These are phyloP conservation scores for Colletotrichum kahawae DNA, from an alignment of 2,329 filamentous ascomycete species.

Conservation along the genomic window DNA sequence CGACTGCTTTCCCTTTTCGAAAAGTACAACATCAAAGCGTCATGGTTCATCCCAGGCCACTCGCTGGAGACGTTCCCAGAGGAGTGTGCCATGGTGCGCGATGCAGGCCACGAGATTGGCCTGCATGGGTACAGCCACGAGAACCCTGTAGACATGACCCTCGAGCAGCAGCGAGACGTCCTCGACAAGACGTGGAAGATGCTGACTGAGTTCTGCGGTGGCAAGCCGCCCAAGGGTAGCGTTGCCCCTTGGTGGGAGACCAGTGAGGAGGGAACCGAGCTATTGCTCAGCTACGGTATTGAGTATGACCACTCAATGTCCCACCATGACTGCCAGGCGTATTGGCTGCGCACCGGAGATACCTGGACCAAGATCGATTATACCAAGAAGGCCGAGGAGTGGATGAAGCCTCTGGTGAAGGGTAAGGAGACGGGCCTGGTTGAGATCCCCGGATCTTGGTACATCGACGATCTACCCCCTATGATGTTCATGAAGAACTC, in stretches of 20 bases:
- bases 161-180: conserved; percentile 79
- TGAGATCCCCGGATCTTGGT: conserved; percentile 70
- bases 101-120: conserved; percentile 53
- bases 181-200: conserved; percentile 76
- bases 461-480: conserved; percentile 67
- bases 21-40: conserved; percentile 75
- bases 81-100: conserved; percentile 46
- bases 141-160: conserved; percentile 72
- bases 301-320: conserved; percentile 74
- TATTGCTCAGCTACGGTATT: conserved; percentile 70
- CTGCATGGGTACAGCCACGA: conserved; percentile 77
- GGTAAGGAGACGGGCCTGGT: conserved; percentile 67
- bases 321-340: conserved; percentile 68
- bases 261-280: conserved; percentile 67
- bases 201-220: conserved; percentile 68
- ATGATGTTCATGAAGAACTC: conserved; percentile 77
- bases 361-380: conserved; percentile 73
- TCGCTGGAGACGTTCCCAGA: conserved; percentile 54
- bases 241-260: conserved; percentile 80
- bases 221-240: conserved; percentile 73
- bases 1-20: conserved; percentile 73
- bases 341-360: conserved; percentile 68
- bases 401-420: conserved; percentile 69
- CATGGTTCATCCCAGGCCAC: conserved; percentile 56
- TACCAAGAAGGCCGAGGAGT: conserved; percentile 61